Conservation (phyloP, 2,329 filamentous ascomycete genomes). For the Phyllosticta paracitricarpa region DNA sequence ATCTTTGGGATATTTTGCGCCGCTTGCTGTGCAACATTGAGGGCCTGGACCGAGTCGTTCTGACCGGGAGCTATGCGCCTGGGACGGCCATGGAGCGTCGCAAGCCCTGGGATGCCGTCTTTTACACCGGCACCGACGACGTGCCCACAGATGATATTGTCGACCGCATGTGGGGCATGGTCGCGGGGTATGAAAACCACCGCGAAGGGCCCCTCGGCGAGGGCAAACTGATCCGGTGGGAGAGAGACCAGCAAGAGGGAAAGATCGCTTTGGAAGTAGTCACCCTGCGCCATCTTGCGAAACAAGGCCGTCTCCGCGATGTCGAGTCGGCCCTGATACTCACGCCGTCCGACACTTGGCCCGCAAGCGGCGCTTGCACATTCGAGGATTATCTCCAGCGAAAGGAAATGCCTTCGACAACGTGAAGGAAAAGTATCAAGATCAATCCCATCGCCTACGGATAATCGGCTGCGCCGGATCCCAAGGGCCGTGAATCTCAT, state of each 20-base stretch:
- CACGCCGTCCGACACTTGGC: conserved; percentile 18
- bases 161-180: conserved; percentile 22
- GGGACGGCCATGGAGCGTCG: conserved; percentile 22
- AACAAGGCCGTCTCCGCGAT: conserved; percentile 2
- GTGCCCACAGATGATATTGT: conserved; percentile 26
- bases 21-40: conserved; percentile 20
- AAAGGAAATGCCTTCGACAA: conserved; percentile 9
- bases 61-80: conserved; percentile 22
- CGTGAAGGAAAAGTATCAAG: background rate
- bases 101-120: conserved; percentile 26
- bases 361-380: conserved; percentile 22
- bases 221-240: conserved; percentile 24
- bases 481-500: conserved; percentile 97
- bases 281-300: conserved; percentile 15
- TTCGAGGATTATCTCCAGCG: conserved; percentile 20
- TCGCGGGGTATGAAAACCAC: conserved; percentile 9
- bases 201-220: conserved; percentile 13
- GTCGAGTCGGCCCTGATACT: conserved; percentile 3
- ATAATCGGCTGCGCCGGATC: conserved; percentile 87
- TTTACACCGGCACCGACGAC: conserved; percentile 28
- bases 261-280: conserved; percentile 24
- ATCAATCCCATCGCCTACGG: conserved; percentile 50
- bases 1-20: conserved; percentile 25
- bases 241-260: conserved; percentile 15
- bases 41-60: conserved; percentile 22